Base-by-base conservation (phyloP, 2,329 filamentous ascomycete species). In the Fusarium stilboides region DNA sequence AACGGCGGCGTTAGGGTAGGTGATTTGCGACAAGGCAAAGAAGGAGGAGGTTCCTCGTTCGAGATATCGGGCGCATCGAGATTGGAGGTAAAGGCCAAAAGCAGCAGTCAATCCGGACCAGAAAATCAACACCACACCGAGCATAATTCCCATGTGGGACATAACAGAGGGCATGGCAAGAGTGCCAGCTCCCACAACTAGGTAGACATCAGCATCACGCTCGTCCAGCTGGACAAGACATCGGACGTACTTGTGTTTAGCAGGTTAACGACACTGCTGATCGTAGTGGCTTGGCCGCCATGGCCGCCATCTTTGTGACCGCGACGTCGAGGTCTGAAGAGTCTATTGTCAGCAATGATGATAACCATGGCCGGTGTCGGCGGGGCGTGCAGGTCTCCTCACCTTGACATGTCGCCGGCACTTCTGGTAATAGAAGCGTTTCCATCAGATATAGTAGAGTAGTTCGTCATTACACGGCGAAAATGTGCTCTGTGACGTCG, bases 1-100 rank as follows among this genome's bases (percentile, higher is more conserved):
- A 46, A 99, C 94, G 10, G 96, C 93, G 4, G 95, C 94, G 78
- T 97, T 97, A 2, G 96, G 96, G 75, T 98, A 99, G 7, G 96
- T 98, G 68, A 99, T 89, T 79, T 99, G 95, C 15, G 94, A 97
- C 17, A 99, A 85, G n/a, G 95, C 94, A 77, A 98, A 98, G 83
- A 99, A 99, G 36, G 94, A 97, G 1, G 94, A 89, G 7, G 89
- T 88, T 42, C 96, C 96, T 65, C 94, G 88, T 69, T 98, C 96
- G 68, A 99, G 86, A 79, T 99, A 99, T 77, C 93, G 89, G 7
- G 96, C 92, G 83, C 96, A 98, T 83, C 92, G 90, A 34, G 94
- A 92, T 79, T 99, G 96, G 8, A 99, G 90, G 78, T 98, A 99
- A 33, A 99, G 88, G 22, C 96, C 96, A 75, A 99, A 97, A 47